phyloP scores from a whole-genome alignment of 2,329 filamentous ascomycete genomes.

The Pezicula radicicola region DNA sequence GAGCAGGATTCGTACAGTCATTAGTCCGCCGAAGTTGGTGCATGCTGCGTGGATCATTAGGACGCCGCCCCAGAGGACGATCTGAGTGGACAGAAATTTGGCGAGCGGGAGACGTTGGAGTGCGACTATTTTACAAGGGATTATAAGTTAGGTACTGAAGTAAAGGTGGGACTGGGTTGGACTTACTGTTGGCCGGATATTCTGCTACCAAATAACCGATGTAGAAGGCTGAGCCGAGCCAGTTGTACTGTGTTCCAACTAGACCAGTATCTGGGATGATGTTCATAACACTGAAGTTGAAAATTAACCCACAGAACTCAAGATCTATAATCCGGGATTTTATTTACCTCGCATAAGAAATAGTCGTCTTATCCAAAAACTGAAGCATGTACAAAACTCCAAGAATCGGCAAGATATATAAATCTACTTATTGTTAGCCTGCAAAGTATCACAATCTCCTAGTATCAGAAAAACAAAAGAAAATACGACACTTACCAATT shows the following conservation, averaged over 20 bases:
- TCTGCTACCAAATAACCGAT: conserved; percentile 35
- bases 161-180: too few relatives aligned
- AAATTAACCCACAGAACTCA: background rate
- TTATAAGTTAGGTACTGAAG: background rate
- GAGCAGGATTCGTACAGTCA: conserved; percentile 61
- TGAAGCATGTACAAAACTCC: background rate
- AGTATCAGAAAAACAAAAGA: background rate
- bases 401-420: background rate
- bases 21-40: conserved; percentile 53
- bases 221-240: conserved; percentile 40
- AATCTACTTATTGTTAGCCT: background rate
- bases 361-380: conserved; percentile 3
- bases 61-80: conserved; percentile 50
- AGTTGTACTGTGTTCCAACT: conserved; percentile 33
- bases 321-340: background rate
- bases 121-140: background rate
- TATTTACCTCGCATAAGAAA: conserved; percentile 3
- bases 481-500: background rate
- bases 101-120: conserved; percentile 52
- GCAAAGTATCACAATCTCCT: background rate
- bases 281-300: background rate
- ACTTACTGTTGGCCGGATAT: conserved; percentile 29
- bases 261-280: conserved; percentile 14
- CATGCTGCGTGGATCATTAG: conserved; percentile 59
- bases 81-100: conserved; percentile 57